phyloP scores from a whole-genome alignment of 768 basidiomycete species.

The Clitopilus hobsonii region DNA sequence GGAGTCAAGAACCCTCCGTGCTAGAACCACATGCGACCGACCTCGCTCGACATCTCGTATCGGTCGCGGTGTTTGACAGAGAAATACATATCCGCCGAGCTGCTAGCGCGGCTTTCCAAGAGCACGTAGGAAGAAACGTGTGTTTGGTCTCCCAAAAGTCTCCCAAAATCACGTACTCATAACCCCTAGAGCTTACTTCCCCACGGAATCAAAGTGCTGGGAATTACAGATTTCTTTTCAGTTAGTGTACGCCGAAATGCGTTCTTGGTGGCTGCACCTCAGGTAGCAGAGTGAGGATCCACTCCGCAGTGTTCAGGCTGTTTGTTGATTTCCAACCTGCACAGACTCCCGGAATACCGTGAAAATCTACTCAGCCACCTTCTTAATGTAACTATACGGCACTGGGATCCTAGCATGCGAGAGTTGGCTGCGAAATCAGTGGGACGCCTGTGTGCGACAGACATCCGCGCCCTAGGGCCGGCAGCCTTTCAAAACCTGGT shows the following conservation, averaged over 20 bases:
- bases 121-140: slow-evolving; percentile 92
- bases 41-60: slow-evolving; percentile 70
- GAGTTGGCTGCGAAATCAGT: slow-evolving; percentile 74
- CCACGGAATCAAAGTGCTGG: slow-evolving; percentile 90
- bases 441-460: slow-evolving; percentile 57
- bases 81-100: slow-evolving; percentile 94
- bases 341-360: slow-evolving; percentile 78
- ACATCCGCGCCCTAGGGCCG: slow-evolving; percentile 51
- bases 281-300: slow-evolving; percentile 74
- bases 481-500: slow-evolving; percentile 49
- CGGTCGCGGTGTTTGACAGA: slow-evolving; percentile 83
- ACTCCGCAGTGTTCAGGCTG: neutral
- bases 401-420: slow-evolving; percentile 87
- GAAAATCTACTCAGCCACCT: slow-evolving; percentile 66
- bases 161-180: slow-evolving; percentile 4
- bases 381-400: slow-evolving; percentile 67
- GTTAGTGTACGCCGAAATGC: slow-evolving; percentile 83
- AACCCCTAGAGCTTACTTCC: slow-evolving; percentile 89
- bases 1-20: slow-evolving; percentile 58
- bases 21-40: slow-evolving; percentile 56
- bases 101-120: slow-evolving; percentile 96
- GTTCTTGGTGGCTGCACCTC: slow-evolving; percentile 79
- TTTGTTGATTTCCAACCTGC: neutral
- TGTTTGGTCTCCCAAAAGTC: slow-evolving; percentile 1
- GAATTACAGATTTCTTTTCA: slow-evolving; percentile 92